Evolutionary conservation across 2,329 filamentous ascomycete species (phyloP), one percentile per base, ranked within the genome.

Genomic region (Colletotrichum gigasporum): DNA sequence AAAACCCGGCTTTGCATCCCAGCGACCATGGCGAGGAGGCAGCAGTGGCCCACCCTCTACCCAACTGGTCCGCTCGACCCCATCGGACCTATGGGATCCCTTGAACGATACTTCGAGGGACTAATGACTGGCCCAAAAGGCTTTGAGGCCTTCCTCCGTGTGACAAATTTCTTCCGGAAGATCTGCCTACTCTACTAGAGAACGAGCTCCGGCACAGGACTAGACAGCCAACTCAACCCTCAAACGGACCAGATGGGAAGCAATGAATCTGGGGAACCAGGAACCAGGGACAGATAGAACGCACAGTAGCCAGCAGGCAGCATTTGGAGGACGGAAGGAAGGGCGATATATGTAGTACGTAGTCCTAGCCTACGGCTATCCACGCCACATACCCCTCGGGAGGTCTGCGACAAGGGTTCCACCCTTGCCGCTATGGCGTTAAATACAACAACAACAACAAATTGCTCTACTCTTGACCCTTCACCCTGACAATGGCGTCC

Each of bases 331-430:
- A 47, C 12, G 16, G 16, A 7, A 47, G 22, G 42, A 28, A 16
- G 4, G 5, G 11, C 16, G 24, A 16, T 16, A 3, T 28, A 14
- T 16, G 18, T 14, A 30, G 26, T 30, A 30, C 9, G 14, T 47
- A 47, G 44, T 22, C n/a, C 4, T 14, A 30, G 42, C 14, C 42
- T n/a, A 11, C 22, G 24, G 37, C 52, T 3, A 26, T 55, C 53
- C 20, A 56, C 14, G 41, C 53, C 41, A 47, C 9, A 26, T 56
- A 56, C 41, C 53, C 41, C 8, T 56, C 53, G 14, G 41, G 53
- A 56, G 53, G 53, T 56, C 41, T 22, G 42, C 22, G n/a, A 14
- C 32, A 39, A 47, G 53, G 41, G 9, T 28, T 44, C 7, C 20
- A 20, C 53, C 41, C 30, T 47, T 47, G 30, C 53, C 22, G n/a